Conservation (phyloP, 768 basidiomycete species). For the Sistotremastrum suecicum region DNA sequence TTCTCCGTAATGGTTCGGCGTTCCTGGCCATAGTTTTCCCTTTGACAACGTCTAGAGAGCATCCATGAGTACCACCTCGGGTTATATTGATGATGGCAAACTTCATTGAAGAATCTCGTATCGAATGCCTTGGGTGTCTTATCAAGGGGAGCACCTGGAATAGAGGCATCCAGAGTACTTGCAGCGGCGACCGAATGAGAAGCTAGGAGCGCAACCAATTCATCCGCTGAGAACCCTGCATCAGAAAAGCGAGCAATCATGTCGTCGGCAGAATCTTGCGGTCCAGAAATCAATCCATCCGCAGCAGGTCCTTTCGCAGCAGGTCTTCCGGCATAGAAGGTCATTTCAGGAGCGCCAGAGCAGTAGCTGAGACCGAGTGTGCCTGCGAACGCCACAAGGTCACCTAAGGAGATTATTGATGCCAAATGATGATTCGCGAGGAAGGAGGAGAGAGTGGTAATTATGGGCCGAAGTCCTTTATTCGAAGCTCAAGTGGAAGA, state of each 20-base stretch:
- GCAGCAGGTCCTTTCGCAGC: constrained; percentile 10
- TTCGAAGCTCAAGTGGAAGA: no score
- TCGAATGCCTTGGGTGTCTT: constrained; percentile 6
- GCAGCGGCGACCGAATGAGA: constrained; percentile 10
- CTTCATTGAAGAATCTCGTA: constrained; percentile 7
- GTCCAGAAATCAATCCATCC: constrained; percentile 11
- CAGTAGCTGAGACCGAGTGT: constrained; percentile 13
- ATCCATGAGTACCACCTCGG: not conserved
- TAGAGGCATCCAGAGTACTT: constrained; percentile 7
- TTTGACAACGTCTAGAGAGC: not conserved
- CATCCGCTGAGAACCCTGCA: constrained; percentile 8
- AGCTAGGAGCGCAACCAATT: constrained; percentile 11
- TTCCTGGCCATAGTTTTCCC: constrained; percentile 8
- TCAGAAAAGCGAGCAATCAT: constrained; percentile 8
- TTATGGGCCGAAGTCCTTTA: no score
- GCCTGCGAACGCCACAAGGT: constrained; percentile 9
- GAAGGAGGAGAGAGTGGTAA: no score
- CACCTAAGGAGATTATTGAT: no score
- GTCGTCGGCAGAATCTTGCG: constrained; percentile 12
- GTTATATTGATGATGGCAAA: not conserved
- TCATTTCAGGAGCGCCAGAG: constrained; percentile 9
- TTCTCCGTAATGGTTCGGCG: constrained; percentile 6
- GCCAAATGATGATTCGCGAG: no score
- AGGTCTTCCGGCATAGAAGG: constrained; percentile 11
- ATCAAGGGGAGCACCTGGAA: constrained; percentile 4